A percentile compares a stretch with the other conserved stretches of the same genome.
phyloP scores from a whole-genome alignment of 345 rosid species.

The Bruguiera gymnorhiza region DNA sequence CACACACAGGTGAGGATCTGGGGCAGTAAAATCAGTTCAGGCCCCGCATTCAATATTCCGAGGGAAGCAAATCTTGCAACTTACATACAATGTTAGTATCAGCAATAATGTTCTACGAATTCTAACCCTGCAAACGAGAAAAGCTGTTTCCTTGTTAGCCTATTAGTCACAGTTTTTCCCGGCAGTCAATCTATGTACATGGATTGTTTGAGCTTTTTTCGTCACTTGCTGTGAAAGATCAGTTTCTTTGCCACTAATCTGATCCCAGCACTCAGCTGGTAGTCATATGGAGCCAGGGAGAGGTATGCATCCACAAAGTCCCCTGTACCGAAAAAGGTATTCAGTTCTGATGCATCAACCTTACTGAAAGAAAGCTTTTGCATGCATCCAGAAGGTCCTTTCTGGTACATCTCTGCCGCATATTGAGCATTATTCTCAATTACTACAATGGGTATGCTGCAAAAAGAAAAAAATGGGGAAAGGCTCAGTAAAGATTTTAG shows the following conservation, averaged over 20 bases:
- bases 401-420: slow-evolving; percentile 58
- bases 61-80: not conserved
- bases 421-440: slow-evolving; percentile 43
- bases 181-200: not conserved
- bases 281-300: slow-evolving; percentile 68
- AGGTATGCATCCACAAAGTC: slow-evolving; percentile 57
- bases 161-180: not conserved
- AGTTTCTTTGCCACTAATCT: slow-evolving; percentile 59
- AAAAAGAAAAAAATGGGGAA: not conserved
- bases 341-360: slow-evolving; percentile 49
- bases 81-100: not conserved
- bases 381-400: slow-evolving; percentile 47
- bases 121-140: not conserved
- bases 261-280: slow-evolving; percentile 69
- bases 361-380: slow-evolving; percentile 51
- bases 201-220: not conserved
- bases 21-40: not conserved
- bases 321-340: slow-evolving; percentile 40
- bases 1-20: not conserved
- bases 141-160: slow-evolving; percentile 4
- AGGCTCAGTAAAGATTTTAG: not conserved
- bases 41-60: not conserved
- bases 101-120: not conserved
- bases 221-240: slow-evolving; percentile 36
- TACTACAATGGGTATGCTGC: slow-evolving; percentile 59